Base-by-base conservation (phyloP, 108 stramenopile genomes). In the Skeletonema tropicum region DNA sequence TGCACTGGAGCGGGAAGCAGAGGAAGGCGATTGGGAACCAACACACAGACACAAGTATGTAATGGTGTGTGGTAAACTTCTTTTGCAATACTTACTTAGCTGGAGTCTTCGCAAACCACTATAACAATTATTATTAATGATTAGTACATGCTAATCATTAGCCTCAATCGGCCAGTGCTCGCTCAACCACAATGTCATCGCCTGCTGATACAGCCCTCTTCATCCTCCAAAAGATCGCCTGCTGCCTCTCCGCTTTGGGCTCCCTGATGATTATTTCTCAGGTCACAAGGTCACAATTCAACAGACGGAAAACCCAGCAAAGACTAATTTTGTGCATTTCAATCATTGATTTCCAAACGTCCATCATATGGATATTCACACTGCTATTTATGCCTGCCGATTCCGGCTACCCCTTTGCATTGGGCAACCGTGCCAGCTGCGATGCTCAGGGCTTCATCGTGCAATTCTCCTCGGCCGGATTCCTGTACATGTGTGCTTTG, bases 401-500 rank as follows among this genome's bases (percentile, higher is more conserved):
- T 6, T 25, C 36, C 13, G 68, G 55, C 17, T 48, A 19, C 25
- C 42, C 46, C 6, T 52, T 31, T 6, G 71, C 71, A 1, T 9
- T 13, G 15, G 71, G 71, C 5, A 73, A 73, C 35, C n/a, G n/a
- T 64, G 10, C 61, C 66, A 74, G 65, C 5, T 74, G 73, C 23
- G 29, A 67, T 57, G 21, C 32, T 14, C 73, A 74, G 31, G 73
- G 73, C 17, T 74, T 74, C 66, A 52, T 74, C 1, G 42, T 68
- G 13, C 49, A 31, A 30, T 57, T 65, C 55, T 25, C 23, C 64
- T 11, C 55, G 25, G 39, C 55, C 64, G 55, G 25, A 23, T 25
- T 57, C 5, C 11, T 64, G 30, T 72, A 72, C 64, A 72, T 64
- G 36, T 30, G 30, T 5, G 17, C 45, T 2, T 49, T 72, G 17